phyloP scores from a whole-genome alignment of 371 early-diverging fungal species.

The Mucor ambiguus region DNA sequence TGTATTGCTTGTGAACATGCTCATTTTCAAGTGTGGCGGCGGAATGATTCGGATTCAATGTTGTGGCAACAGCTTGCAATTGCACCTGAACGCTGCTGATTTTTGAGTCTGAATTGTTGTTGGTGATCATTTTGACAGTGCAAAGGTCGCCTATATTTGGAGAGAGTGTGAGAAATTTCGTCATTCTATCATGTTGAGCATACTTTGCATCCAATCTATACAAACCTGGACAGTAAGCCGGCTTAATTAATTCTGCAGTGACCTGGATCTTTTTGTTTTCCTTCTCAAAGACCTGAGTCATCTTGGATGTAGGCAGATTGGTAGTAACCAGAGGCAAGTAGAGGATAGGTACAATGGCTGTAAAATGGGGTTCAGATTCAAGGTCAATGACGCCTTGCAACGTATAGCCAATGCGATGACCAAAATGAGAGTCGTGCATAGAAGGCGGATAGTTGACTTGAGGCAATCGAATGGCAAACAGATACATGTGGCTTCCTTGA shows the following conservation, averaged over 20 bases:
- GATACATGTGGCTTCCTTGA: slow-evolving; percentile 41
- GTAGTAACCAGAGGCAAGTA: slow-evolving; percentile 40
- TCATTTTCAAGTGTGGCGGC: not conserved
- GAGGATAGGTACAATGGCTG: slow-evolving; percentile 26
- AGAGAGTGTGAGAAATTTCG: not conserved
- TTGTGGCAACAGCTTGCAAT: slow-evolving; percentile 25
- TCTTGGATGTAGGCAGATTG: slow-evolving; percentile 7
- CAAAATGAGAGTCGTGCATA: slow-evolving; percentile 34
- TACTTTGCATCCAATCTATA: not conserved
- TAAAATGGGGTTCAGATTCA: slow-evolving; percentile 8
- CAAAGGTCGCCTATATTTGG: slow-evolving; percentile 38
- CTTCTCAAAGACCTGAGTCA: slow-evolving; percentile 25
- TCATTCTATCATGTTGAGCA: not conserved
- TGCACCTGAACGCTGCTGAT: slow-evolving; percentile 39
- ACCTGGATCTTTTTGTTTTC: slow-evolving; percentile 28
- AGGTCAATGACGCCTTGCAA: slow-evolving; percentile 41
- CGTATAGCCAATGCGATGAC: slow-evolving; percentile 36
- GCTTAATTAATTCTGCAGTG: slow-evolving; percentile 37
- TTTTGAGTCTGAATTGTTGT: slow-evolving; percentile 40
- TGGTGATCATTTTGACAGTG: slow-evolving; percentile 38
- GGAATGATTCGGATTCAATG: slow-evolving; percentile 11
- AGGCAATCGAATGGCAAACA: slow-evolving; percentile 48
- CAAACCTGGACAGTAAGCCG: slow-evolving; percentile 48
- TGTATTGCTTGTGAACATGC: slow-evolving; percentile 29
- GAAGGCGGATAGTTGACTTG: slow-evolving; percentile 49